These are phyloP conservation scores for Jamesozyma piceae DNA, from an alignment of 805 yeast species.

Conservation along the genomic window DNA sequence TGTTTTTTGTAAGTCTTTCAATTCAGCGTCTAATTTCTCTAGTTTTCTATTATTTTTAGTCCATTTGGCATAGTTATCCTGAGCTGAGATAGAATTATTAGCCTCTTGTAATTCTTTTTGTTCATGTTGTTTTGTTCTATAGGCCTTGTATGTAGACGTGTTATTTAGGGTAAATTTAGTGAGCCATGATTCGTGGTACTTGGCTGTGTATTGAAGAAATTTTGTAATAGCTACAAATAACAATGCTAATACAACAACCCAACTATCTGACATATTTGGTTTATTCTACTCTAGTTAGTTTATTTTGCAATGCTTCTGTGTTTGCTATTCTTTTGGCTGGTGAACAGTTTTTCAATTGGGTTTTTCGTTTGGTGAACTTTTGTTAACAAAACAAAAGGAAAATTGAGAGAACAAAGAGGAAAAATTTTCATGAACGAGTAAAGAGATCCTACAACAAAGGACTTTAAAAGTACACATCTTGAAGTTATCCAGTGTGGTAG, in stretches of 20 bases:
- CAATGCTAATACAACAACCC: conserved; percentile 14
- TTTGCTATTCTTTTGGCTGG: not conserved
- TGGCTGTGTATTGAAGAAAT: conserved; percentile 17
- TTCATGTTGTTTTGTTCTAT: conserved; percentile 34
- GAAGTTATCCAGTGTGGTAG: not conserved
- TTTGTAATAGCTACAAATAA: conserved; percentile 16
- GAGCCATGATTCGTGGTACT: conserved; percentile 18
- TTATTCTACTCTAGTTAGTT: not conserved
- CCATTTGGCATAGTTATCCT: conserved; percentile 94
- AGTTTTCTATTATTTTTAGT: conserved; percentile 74
- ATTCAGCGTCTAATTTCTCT: conserved; percentile 47
- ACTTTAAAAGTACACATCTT: not conserved
- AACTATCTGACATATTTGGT: conserved; percentile 5
- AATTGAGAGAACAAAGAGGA: not conserved
- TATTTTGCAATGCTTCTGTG: not conserved
- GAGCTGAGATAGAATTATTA: conserved; percentile 63
- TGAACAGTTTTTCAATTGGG: not conserved
- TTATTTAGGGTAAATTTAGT: conserved; percentile 5
- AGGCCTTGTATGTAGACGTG: conserved; percentile 23
- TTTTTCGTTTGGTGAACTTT: not conserved
- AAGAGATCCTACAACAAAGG: not conserved
- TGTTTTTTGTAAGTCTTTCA: conserved; percentile 35
- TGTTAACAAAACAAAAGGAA: not conserved
- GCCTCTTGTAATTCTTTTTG: conserved; percentile 41
- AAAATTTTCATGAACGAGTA: not conserved